These are phyloP conservation scores for Geotrichum phurueaensis DNA, from an alignment of 1,139 yeast species.

Conservation along the genomic window DNA sequence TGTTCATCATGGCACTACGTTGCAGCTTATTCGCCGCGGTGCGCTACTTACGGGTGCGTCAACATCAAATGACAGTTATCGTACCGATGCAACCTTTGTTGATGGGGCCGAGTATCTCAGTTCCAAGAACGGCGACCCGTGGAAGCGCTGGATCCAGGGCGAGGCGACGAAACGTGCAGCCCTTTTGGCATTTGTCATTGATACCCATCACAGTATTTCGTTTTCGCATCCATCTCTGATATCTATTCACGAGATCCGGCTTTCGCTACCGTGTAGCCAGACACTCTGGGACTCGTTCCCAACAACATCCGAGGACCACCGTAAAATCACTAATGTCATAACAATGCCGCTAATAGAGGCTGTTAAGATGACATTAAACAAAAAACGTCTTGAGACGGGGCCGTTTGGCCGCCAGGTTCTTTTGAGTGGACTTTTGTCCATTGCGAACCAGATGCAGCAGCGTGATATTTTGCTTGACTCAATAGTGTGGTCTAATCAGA, in stretches of 20 bases:
- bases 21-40: slow-evolving; percentile 64
- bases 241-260: slow-evolving; percentile 63
- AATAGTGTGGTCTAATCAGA: slow-evolving; percentile 35
- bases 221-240: slow-evolving; percentile 70
- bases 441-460: slow-evolving; percentile 71
- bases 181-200: slow-evolving; percentile 72
- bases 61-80: slow-evolving; percentile 5
- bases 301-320: slow-evolving; percentile 25
- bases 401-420: slow-evolving; percentile 60
- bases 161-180: slow-evolving; percentile 77
- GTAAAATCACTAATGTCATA: background rate
- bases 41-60: slow-evolving; percentile 40
- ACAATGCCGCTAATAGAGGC: slow-evolving; percentile 47
- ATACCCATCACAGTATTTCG: slow-evolving; percentile 67
- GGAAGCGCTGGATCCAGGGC: slow-evolving; percentile 66
- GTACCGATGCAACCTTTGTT: background rate
- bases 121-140: slow-evolving; percentile 28
- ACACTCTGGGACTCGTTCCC: slow-evolving; percentile 58
- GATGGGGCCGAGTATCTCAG: background rate
- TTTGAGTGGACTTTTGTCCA: slow-evolving; percentile 63
- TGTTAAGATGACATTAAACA: slow-evolving; percentile 50
- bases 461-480: slow-evolving; percentile 53
- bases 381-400: slow-evolving; percentile 45
- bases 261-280: slow-evolving; percentile 75
- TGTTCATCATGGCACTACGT: slow-evolving; percentile 70